phyloP scores from a whole-genome alignment of 192 early-diverging fungal genomes.

The Umbelopsis vinacea region DNA sequence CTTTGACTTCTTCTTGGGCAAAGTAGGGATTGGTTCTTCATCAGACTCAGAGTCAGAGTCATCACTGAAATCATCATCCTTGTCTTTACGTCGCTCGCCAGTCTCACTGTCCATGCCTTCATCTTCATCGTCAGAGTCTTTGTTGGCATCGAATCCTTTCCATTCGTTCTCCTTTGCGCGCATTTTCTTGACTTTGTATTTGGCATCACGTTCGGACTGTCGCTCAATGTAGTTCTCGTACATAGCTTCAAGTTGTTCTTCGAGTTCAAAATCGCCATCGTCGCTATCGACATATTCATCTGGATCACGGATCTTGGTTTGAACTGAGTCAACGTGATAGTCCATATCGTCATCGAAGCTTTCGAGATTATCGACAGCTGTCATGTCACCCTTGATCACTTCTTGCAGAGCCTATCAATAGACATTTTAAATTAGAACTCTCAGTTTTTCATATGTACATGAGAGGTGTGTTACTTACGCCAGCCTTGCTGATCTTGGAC shows the following conservation, averaged over 20 bases:
- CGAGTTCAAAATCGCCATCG: slow-evolving; percentile 30
- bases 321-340: slow-evolving; percentile 63
- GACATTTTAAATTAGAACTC: background rate
- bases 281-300: slow-evolving; percentile 21
- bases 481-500: slow-evolving; percentile 52
- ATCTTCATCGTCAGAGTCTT: slow-evolving; percentile 49
- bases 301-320: slow-evolving; percentile 38
- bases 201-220: slow-evolving; percentile 77
- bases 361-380: slow-evolving; percentile 11
- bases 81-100: slow-evolving; percentile 25
- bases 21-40: slow-evolving; percentile 24
- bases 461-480: slow-evolving; percentile 24
- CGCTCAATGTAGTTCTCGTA: slow-evolving; percentile 77
- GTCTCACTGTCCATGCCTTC: slow-evolving; percentile 41
- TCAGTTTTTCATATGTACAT: background rate
- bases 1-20: slow-evolving; percentile 46
- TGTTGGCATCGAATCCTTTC: slow-evolving; percentile 61
- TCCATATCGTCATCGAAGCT: slow-evolving; percentile 52
- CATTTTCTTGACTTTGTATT: slow-evolving; percentile 69
- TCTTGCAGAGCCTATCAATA: slow-evolving; percentile 42
- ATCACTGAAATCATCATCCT: slow-evolving; percentile 54
- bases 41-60: slow-evolving; percentile 15
- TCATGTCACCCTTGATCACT: slow-evolving; percentile 60
- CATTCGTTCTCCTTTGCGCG: slow-evolving; percentile 73
- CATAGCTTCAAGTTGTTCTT: slow-evolving; percentile 55